Conservation (phyloP, 2,329 filamentous ascomycete species). For the Apiospora saccharicola region DNA sequence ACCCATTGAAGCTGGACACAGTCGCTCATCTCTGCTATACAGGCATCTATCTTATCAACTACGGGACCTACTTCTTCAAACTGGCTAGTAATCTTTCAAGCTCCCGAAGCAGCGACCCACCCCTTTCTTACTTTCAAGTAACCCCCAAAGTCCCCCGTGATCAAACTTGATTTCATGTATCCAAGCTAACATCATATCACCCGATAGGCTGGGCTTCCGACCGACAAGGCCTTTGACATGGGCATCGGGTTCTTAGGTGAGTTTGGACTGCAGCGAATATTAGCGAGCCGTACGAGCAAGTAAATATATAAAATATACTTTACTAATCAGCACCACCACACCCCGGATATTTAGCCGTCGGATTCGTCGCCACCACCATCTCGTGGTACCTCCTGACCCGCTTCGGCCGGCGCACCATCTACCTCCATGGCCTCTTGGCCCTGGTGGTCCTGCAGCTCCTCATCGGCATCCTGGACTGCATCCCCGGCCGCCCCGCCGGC, state of each 20-base stretch:
- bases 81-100: neutral
- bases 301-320: neutral
- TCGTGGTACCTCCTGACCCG: slow-evolving; percentile 59
- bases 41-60: slow-evolving; percentile 70
- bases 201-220: slow-evolving; percentile 60
- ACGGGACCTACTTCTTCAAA: slow-evolving; percentile 66
- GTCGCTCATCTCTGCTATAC: slow-evolving; percentile 39
- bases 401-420: slow-evolving; percentile 60
- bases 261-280: slow-evolving; percentile 26
- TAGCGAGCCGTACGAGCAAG: too few relatives aligned
- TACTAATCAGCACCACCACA: neutral
- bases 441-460: slow-evolving; percentile 55
- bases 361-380: slow-evolving; percentile 60
- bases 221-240: slow-evolving; percentile 60
- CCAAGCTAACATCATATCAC: neutral
- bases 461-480: slow-evolving; percentile 55
- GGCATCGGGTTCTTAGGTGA: slow-evolving; percentile 57
- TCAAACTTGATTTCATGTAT: neutral
- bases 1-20: neutral
- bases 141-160: neutral
- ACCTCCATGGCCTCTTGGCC: slow-evolving; percentile 53
- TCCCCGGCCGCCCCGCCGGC: slow-evolving; percentile 48
- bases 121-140: neutral
- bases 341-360: slow-evolving; percentile 46
- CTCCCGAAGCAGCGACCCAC: neutral